Evolutionary conservation across 192 early-diverging fungal species (phyloP), one percentile per base, ranked within the genome.

Genomic region (Podochytrium sp.): DNA sequence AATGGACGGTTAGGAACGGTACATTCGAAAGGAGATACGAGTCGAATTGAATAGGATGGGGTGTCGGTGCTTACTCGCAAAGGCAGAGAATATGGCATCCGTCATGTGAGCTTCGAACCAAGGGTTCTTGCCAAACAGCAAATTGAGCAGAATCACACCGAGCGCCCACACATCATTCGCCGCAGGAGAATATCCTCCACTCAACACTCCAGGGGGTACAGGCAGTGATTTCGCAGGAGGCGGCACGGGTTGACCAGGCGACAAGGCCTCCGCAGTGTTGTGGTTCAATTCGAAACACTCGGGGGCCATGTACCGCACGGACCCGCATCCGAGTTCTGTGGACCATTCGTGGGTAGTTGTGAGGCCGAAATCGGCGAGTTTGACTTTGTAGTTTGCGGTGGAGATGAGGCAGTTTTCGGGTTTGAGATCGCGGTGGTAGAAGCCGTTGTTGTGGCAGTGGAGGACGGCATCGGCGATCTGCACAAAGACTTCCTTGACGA

Each of bases 391-490:
- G 60, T 81, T 77, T 47, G 66, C 49, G 16, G 72, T 80, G 10
- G 69, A 79, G 40, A 81, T 62, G 32, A 97, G 81, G 33, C 94
- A 85, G 76, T 98, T 98, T 80, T 98, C 96, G n/a, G 94, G 93
- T 83, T 98, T 97, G 67, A 98, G 72, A 78, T 98, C 95, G 67
- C 96, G 90, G 79, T 97, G 96, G 82, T 92, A 95, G 53, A 95
- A 89, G 52, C 91, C 91, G 42, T 80, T 82, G 2, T 79, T 76
- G 77, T 98, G 96, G 69, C 90, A 90, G 79, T 91, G 85, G 33
- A 81, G 79, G 27, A 96, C 88, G 12, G 94, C 93, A 63, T 91
- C 87, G 18, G 92, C 83, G 57, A 96, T 90, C 75, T 94, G 93
- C 29, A 85, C 69, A 67, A 93, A 93, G 10, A 92, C 76, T 71